These are phyloP conservation scores for Barnettozyma californica DNA, from an alignment of 805 yeast species.

Conservation along the genomic window DNA sequence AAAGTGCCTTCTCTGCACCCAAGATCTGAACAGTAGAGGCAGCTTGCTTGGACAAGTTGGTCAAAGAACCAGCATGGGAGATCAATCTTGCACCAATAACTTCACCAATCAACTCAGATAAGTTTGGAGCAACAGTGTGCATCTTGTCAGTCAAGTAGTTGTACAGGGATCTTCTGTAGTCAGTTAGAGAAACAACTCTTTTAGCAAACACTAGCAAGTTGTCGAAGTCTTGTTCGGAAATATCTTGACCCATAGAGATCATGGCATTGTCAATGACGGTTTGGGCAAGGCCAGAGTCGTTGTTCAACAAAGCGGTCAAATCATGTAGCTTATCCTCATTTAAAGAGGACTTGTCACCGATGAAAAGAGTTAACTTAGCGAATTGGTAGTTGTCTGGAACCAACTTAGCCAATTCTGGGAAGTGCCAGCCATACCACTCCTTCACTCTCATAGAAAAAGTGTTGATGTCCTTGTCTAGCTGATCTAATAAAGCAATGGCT, in stretches of 20 bases:
- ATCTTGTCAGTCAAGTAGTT: conserved; percentile 90
- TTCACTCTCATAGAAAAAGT: conserved; percentile 98
- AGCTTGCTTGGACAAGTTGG: conserved; percentile 95
- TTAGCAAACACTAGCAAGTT: conserved; percentile 88
- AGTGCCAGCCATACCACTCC: conserved; percentile 99
- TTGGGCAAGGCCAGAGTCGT: conserved; percentile 89
- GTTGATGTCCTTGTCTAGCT: conserved; percentile 93
- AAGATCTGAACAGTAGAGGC: conserved; percentile 98
- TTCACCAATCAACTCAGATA: conserved; percentile 95
- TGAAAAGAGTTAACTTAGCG: conserved; percentile 78
- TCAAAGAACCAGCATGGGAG: conserved; percentile 97
- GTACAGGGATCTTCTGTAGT: conserved; percentile 80
- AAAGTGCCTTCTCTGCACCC: conserved; percentile 98
- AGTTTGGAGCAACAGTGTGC: conserved; percentile 97
- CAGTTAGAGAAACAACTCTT: conserved; percentile 87
- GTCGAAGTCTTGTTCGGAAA: conserved; percentile 90
- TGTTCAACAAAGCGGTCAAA: conserved; percentile 73
- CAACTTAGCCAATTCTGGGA: conserved; percentile 93
- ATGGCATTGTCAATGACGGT: conserved; percentile 90
- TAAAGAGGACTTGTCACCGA: conserved; percentile 82
- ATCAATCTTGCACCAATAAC: conserved; percentile 98
- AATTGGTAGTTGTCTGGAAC: conserved; percentile 98
- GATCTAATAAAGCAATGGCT: conserved; percentile 95
- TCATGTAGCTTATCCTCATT: conserved; percentile 82
- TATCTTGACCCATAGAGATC: conserved; percentile 98